Conservation (phyloP, 768 basidiomycete genomes). For the Xerocomellus dryophilus region DNA sequence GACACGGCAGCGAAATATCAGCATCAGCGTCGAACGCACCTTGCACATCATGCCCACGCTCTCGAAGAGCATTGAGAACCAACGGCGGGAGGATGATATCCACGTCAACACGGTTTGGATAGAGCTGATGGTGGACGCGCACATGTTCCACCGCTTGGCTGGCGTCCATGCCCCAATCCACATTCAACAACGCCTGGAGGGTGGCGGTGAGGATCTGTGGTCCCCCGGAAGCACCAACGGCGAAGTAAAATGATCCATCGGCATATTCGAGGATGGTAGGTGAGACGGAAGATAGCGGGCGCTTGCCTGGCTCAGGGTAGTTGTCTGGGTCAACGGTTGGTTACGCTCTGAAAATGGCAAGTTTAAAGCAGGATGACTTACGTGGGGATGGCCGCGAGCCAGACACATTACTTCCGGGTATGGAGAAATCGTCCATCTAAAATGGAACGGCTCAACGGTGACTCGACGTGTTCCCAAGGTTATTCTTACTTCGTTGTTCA, state of each 20-base stretch:
- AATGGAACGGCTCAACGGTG: not conserved
- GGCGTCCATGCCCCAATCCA: constrained; percentile 75
- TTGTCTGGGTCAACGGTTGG: constrained; percentile 53
- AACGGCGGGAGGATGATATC: constrained; percentile 59
- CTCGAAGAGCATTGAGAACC: constrained; percentile 53
- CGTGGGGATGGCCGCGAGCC: constrained; percentile 82
- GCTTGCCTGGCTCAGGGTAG: constrained; percentile 84
- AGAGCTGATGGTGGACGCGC: constrained; percentile 84
- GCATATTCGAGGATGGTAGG: constrained; percentile 78
- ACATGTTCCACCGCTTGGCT: constrained; percentile 81
- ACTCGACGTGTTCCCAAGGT: not conserved
- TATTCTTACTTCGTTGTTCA: constrained; percentile 81
- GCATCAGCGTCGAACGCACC: constrained; percentile 37
- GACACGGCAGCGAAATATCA: no score
- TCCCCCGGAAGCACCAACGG: constrained; percentile 86
- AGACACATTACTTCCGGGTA: constrained; percentile 77
- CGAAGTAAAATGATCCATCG: constrained; percentile 70
- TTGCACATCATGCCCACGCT: constrained; percentile 69
- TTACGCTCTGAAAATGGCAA: not conserved
- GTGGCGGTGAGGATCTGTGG: constrained; percentile 78
- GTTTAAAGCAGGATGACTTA: constrained; percentile 32
- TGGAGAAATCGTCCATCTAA: constrained; percentile 91
- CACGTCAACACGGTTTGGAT: constrained; percentile 55
- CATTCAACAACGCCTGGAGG: constrained; percentile 74
- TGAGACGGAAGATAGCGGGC: constrained; percentile 82